Conservation (phyloP, 495 filamentous ascomycete species). For the Diplogelasinospora grovesii region DNA sequence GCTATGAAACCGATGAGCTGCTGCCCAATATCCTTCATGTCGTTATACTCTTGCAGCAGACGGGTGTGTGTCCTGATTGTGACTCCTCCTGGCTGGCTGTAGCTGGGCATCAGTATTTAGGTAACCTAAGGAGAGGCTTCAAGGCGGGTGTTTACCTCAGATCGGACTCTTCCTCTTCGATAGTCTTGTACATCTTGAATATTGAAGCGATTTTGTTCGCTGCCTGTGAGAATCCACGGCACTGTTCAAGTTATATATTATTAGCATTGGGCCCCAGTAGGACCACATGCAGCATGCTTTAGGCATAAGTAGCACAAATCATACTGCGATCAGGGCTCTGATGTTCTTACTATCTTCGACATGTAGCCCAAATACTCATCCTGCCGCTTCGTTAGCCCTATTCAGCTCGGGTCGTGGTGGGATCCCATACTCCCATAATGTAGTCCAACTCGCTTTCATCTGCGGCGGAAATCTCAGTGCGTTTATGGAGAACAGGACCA, state of each 20-base stretch:
- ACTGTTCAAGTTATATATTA: conserved; percentile 1
- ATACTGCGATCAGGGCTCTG: neutral
- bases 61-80: conserved; percentile 57
- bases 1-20: conserved; percentile 70
- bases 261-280: too few species aligned
- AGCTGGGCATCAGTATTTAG: neutral
- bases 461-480: conserved; percentile 4
- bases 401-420: too few species aligned
- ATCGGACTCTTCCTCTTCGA: neutral
- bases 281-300: too few species aligned
- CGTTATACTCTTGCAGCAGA: conserved; percentile 70
- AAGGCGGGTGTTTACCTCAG: conserved; percentile 8
- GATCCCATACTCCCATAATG: conserved; percentile 10
- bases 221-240: conserved; percentile 8
- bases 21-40: conserved; percentile 66
- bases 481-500: too few species aligned
- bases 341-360: conserved; percentile 6
- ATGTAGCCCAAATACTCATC: conserved; percentile 17
- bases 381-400: too few species aligned
- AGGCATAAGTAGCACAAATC: too few species aligned
- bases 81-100: conserved; percentile 15
- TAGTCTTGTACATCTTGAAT: neutral
- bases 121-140: neutral
- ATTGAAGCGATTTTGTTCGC: conserved; percentile 2
- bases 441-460: conserved; percentile 5